A percentile compares a stretch with the other conserved stretches of the same genome.
These are phyloP conservation scores for Phellopilus nigrolimitatus DNA, from an alignment of 1,284 basidiomycete species.

Conservation along the genomic window DNA sequence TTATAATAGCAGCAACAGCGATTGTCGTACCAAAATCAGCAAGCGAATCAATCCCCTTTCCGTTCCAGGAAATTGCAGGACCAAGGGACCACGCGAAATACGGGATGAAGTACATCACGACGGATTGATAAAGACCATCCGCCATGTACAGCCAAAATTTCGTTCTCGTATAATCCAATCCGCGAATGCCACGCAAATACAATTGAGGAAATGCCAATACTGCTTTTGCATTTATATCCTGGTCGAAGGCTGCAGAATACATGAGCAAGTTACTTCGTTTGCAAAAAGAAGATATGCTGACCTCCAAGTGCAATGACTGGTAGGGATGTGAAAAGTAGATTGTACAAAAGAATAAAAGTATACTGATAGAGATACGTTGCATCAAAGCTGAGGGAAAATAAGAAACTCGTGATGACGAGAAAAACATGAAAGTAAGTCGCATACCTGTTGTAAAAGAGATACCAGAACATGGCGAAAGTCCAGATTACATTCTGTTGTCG, in stretches of 20 bases:
- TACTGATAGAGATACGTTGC: slow-evolving; percentile 96
- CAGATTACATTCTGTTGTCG: slow-evolving; percentile 73
- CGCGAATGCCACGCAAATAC: slow-evolving; percentile 89
- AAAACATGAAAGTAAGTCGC: slow-evolving; percentile 27
- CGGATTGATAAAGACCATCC: slow-evolving; percentile 92
- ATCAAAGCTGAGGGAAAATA: slow-evolving; percentile 64
- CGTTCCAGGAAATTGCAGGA: slow-evolving; percentile 62
- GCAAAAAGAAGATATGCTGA: slow-evolving; percentile 31
- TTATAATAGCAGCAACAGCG: slow-evolving; percentile 79
- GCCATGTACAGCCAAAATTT: slow-evolving; percentile 96
- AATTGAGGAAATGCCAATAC: slow-evolving; percentile 91
- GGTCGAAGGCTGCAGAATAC: slow-evolving; percentile 73
- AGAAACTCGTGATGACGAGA: slow-evolving; percentile 18
- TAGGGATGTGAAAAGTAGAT: slow-evolving; percentile 90
- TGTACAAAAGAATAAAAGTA: slow-evolving; percentile 88
- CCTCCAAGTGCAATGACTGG: slow-evolving; percentile 90
- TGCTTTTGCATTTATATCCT: slow-evolving; percentile 89
- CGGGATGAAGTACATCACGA: slow-evolving; percentile 87
- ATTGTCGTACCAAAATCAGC: slow-evolving; percentile 93
- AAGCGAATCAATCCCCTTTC: slow-evolving; percentile 71
- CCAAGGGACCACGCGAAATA: slow-evolving; percentile 73
- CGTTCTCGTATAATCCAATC: slow-evolving; percentile 85
- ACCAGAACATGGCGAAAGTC: slow-evolving; percentile 95
- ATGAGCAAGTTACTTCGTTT: slow-evolving; percentile 15
- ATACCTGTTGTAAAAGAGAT: slow-evolving; percentile 81